These are phyloP conservation scores for Jatropha curcas DNA, from an alignment of 345 rosid genomes.

Conservation along the genomic window DNA sequence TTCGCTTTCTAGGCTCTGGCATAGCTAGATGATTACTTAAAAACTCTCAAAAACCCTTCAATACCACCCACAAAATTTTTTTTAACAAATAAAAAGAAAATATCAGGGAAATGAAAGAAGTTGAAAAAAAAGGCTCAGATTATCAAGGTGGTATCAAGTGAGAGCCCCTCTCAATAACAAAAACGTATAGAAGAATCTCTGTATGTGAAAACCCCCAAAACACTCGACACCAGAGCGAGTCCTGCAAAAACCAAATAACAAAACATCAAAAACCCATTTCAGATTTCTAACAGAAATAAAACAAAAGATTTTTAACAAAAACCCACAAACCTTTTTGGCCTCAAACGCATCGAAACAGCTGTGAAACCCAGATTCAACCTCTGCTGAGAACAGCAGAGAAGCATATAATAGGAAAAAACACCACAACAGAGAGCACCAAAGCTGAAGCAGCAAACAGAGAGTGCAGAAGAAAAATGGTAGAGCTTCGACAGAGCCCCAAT, in stretches of 20 bases:
- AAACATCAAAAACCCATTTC: slow-evolving; percentile 19
- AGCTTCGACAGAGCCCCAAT: slow-evolving; percentile 69
- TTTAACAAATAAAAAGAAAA: neutral
- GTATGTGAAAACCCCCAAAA: slow-evolving; percentile 77
- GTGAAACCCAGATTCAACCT: slow-evolving; percentile 47
- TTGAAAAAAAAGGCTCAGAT: slow-evolving; percentile 13
- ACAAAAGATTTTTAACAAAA: neutral
- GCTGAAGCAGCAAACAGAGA: slow-evolving; percentile 12
- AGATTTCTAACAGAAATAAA: slow-evolving; percentile 22
- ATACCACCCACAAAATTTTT: slow-evolving; percentile 16
- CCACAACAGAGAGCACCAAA: slow-evolving; percentile 18
- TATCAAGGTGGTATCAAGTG: slow-evolving; percentile 41
- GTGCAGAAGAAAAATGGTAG: slow-evolving; percentile 36
- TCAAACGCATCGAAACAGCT: slow-evolving; percentile 79
- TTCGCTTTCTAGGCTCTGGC: slow-evolving; percentile 39
- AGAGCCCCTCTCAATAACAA: slow-evolving; percentile 68
- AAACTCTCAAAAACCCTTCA: slow-evolving; percentile 36
- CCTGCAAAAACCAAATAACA: slow-evolving; percentile 50
- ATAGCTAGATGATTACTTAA: slow-evolving; percentile 32
- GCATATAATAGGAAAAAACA: slow-evolving; percentile 17
- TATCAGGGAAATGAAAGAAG: neutral
- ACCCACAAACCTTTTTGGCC: slow-evolving; percentile 52
- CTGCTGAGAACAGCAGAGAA: slow-evolving; percentile 53
- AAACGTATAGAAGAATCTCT: slow-evolving; percentile 62
- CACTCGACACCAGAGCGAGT: slow-evolving; percentile 70